phyloP scores from a whole-genome alignment of 805 yeast species.

The Monosporozyma solicola region DNA sequence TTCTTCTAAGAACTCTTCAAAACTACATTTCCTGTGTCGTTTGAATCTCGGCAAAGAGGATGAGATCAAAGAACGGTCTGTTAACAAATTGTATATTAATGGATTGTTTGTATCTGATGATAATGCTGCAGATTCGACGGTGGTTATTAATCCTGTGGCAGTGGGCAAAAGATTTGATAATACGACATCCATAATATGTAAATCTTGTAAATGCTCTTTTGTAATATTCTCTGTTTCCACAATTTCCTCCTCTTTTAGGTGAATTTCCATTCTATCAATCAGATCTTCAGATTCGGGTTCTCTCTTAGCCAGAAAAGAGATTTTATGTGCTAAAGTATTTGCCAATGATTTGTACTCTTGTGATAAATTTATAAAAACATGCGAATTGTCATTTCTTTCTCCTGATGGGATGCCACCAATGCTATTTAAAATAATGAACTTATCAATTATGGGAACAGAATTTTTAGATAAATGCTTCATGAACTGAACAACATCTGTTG shows the following conservation, averaged over 20 bases:
- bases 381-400: constrained; percentile 73
- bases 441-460: constrained; percentile 52
- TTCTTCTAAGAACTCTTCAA: not conserved
- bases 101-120: constrained; percentile 53
- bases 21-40: not conserved
- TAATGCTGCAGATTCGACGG: constrained; percentile 62
- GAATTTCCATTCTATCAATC: constrained; percentile 13
- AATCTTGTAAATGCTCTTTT: constrained; percentile 50
- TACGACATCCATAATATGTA: constrained; percentile 50
- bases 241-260: constrained; percentile 13
- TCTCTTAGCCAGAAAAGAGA: constrained; percentile 6
- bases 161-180: constrained; percentile 44
- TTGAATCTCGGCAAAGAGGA: constrained; percentile 74
- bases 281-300: constrained; percentile 13
- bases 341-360: constrained; percentile 49
- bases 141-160: constrained; percentile 81
- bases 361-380: constrained; percentile 73
- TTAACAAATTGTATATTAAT: constrained; percentile 75
- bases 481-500: constrained; percentile 33
- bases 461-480: constrained; percentile 26
- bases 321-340: constrained; percentile 4
- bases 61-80: constrained; percentile 85
- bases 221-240: constrained; percentile 20
- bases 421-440: constrained; percentile 68
- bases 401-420: constrained; percentile 87